phyloP scores from a whole-genome alignment of 2,329 filamentous ascomycete species.

The Aureobasidium sp. region DNA sequence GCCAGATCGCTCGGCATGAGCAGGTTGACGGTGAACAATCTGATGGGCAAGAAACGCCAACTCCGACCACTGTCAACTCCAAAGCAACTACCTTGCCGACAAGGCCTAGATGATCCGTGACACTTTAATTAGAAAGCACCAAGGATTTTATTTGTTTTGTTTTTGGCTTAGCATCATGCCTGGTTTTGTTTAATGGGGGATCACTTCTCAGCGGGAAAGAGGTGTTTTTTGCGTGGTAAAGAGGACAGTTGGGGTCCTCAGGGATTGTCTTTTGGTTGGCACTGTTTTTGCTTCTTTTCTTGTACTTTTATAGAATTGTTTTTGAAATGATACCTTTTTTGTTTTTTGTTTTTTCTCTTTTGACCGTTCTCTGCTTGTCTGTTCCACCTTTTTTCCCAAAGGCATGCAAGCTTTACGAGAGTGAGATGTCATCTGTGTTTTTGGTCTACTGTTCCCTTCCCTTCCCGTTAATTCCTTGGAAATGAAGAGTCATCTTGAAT shows the following conservation, averaged over 20 bases:
- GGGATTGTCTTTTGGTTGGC: background rate
- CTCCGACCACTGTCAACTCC: background rate
- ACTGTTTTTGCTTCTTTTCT: background rate
- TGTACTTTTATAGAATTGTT: background rate
- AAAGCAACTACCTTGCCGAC: background rate
- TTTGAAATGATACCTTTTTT: background rate
- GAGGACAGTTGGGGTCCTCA: background rate
- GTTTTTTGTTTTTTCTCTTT: background rate
- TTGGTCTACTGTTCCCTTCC: no score
- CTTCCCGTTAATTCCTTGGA: no score
- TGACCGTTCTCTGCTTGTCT: background rate
- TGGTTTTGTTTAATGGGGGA: background rate
- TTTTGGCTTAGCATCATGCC: background rate
- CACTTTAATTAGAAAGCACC: background rate
- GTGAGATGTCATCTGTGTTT: no score
- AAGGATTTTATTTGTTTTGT: background rate
- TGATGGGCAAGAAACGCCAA: background rate
- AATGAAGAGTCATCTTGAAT: no score
- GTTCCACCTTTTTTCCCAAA: background rate
- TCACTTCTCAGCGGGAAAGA: background rate
- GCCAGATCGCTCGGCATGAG: no score
- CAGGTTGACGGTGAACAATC: background rate
- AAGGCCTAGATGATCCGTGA: background rate
- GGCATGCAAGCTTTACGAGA: background rate
- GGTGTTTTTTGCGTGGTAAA: background rate